These are phyloP conservation scores for Rhizomucor miehei DNA, from an alignment of 371 early-diverging fungal genomes.

Conservation along the genomic window DNA sequence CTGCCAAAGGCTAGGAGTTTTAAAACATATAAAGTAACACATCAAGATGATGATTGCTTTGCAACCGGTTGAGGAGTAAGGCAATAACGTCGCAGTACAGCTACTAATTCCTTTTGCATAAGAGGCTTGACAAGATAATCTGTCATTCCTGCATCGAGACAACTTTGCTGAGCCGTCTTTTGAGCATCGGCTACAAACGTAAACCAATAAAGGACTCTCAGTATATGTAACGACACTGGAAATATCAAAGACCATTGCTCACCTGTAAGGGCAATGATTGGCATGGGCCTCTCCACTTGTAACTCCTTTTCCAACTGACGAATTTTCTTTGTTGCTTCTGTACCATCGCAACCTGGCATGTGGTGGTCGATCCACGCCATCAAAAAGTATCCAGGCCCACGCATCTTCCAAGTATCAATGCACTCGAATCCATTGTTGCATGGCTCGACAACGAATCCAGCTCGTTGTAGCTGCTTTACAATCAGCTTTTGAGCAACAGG, in stretches of 20 bases:
- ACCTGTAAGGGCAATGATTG: constrained; percentile 47
- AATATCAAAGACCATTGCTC: too few relatives aligned
- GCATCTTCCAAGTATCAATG: constrained; percentile 33
- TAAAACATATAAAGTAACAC: background rate
- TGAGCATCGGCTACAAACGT: constrained; percentile 48
- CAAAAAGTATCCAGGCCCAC: constrained; percentile 31
- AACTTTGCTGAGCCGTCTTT: constrained; percentile 46
- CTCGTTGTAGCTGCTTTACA: constrained; percentile 33
- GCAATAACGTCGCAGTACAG: constrained; percentile 25
- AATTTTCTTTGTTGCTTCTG: constrained; percentile 41
- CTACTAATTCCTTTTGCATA: constrained; percentile 42
- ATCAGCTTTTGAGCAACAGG: constrained; percentile 40
- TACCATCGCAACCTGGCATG: constrained; percentile 47
- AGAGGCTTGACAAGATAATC: constrained; percentile 49
- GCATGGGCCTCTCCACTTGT: constrained; percentile 16
- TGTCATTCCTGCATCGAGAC: constrained; percentile 56
- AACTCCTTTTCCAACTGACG: constrained; percentile 26
- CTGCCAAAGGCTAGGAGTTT: too few relatives aligned
- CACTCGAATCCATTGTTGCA: constrained; percentile 46
- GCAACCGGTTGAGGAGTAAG: background rate
- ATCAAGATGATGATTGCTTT: background rate
- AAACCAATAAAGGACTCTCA: background rate
- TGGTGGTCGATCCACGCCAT: constrained; percentile 50
- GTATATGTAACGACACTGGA: background rate
- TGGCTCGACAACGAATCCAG: constrained; percentile 39